Percentiles rank a stretch among this genome's conserved stretches.
These are phyloP conservation scores for Neoboletus magnificus DNA, from an alignment of 768 basidiomycete genomes.

Conservation along the genomic window DNA sequence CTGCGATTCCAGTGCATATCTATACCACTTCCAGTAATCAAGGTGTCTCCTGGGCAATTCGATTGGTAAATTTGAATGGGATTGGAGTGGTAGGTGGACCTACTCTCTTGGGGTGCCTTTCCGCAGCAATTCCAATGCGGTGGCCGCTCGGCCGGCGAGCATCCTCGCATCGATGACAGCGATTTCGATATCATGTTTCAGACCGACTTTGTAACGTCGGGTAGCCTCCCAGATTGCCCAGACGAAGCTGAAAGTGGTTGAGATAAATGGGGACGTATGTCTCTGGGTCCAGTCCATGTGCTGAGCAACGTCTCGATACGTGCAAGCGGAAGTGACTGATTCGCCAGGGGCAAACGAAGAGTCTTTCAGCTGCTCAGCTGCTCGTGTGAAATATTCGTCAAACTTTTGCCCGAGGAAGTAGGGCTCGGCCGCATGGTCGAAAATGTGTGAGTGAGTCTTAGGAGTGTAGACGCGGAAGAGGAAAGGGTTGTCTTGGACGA, in stretches of 20 bases:
- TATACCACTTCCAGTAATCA: slow-evolving; percentile 75
- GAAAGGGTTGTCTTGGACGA: slow-evolving; percentile 65
- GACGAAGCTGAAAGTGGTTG: slow-evolving; percentile 75
- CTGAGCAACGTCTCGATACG: slow-evolving; percentile 60
- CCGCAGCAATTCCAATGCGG: slow-evolving; percentile 61
- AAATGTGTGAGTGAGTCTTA: slow-evolving; percentile 52
- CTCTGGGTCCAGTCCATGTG: slow-evolving; percentile 82
- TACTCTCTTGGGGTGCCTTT: slow-evolving; percentile 54
- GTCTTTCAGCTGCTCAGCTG: slow-evolving; percentile 37
- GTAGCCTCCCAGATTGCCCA: slow-evolving; percentile 85
- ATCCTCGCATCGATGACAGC: slow-evolving; percentile 72
- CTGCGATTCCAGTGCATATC: slow-evolving; percentile 72
- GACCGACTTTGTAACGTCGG: slow-evolving; percentile 63
- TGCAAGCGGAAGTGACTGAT: slow-evolving; percentile 28
- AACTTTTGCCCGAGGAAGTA: slow-evolving; percentile 71
- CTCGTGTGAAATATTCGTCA: slow-evolving; percentile 39
- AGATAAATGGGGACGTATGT: slow-evolving; percentile 63
- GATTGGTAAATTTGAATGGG: not conserved
- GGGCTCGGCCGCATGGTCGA: slow-evolving; percentile 49
- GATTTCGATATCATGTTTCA: slow-evolving; percentile 76
- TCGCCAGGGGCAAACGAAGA: slow-evolving; percentile 32
- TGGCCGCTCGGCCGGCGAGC: slow-evolving; percentile 54
- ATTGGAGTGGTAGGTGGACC: slow-evolving; percentile 22
- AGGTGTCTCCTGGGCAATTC: slow-evolving; percentile 44
- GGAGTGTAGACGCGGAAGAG: slow-evolving; percentile 81